Evolutionary conservation across 2,329 filamentous ascomycete species (phyloP), one percentile per base, ranked within the genome.

Genomic region (Clonostachys solani): DNA sequence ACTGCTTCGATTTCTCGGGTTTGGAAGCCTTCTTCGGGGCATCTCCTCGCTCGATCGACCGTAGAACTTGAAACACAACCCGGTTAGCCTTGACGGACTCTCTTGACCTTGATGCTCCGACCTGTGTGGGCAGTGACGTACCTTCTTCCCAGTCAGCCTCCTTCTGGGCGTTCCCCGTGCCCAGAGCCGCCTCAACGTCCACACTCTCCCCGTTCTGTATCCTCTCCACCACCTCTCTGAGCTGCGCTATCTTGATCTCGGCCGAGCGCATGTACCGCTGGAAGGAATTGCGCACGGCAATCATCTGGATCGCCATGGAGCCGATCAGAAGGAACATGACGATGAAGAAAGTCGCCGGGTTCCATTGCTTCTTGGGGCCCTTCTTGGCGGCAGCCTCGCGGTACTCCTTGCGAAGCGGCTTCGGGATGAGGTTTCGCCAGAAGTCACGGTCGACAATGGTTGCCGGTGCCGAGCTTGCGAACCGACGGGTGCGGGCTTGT

Each of bases 241-340:
- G 67, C 33, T 90, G 61, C 4, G 77, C 79, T 52, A 99, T 87
- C 61, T 88, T 86, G 7, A 88, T 83, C 56, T 96, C 88, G 6
- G 91, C 85, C 55, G 84, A 83, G 44, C 92, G 82, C 60, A 77
- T 81, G 57, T 87, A 92, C 10, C 84, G 81, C 33, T 78, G 75
- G 60, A 84, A 87, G 44, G 92, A 85, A 56, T 87, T 88, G 57
- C 85, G 86, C 57, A 97, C 65, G 35, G 84, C 77, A 60, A 99
- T 86, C 77, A 94, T 88, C 59, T 96, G 89, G 57, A 99, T 96
- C 13, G 92, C 89, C 76, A 96, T 95, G 51, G 90, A 96, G 5
- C 95, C 95, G 53, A 97, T 92, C 52, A 97, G 77, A 38, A 91
- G 73, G 59, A 91, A 91, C 52, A 92, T 89, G 57, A 84, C 73